Conservation (phyloP, 169 alveolate species). For the Plasmodium coatneyi region DNA sequence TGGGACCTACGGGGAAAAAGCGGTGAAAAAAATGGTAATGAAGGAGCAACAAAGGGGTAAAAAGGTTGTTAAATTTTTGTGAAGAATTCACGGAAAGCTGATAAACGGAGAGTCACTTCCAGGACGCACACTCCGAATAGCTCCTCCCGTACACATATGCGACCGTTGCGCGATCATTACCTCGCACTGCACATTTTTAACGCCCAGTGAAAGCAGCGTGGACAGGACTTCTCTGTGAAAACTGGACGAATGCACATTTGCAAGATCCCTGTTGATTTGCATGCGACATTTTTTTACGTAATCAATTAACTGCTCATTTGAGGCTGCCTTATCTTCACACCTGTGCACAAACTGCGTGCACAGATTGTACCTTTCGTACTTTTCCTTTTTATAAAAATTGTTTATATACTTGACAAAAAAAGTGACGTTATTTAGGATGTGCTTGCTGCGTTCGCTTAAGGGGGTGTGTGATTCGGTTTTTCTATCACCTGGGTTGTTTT, state of each 20-base stretch:
- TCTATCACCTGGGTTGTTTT: neutral
- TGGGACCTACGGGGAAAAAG: constrained; percentile 43
- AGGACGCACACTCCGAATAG: neutral
- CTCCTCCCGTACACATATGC: neutral
- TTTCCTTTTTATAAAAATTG: constrained; percentile 20
- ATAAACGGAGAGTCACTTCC: neutral
- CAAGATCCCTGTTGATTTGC: neutral
- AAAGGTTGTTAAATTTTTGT: neutral
- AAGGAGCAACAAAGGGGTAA: neutral
- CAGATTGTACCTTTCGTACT: constrained; percentile 40
- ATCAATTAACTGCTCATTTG: constrained; percentile 32
- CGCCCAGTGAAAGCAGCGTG: constrained; percentile 10
- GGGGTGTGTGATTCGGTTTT: neutral
- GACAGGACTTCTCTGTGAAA: constrained; percentile 61
- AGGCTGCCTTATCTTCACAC: neutral
- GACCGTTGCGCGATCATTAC: constrained; percentile 1
- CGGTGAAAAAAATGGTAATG: neutral
- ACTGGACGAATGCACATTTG: constrained; percentile 16
- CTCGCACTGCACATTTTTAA: constrained; percentile 52
- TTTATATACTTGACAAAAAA: constrained; percentile 60
- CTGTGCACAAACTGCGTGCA: constrained; percentile 1
- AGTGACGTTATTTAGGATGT: constrained; percentile 35
- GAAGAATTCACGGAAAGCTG: neutral
- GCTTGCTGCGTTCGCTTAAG: constrained; percentile 44
- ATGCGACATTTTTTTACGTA: constrained; percentile 17